Percentiles rank a stretch among this genome's conserved stretches.
These are phyloP conservation scores for Tephrocybe sp. DNA, from an alignment of 768 basidiomycete species.

Conservation along the genomic window DNA sequence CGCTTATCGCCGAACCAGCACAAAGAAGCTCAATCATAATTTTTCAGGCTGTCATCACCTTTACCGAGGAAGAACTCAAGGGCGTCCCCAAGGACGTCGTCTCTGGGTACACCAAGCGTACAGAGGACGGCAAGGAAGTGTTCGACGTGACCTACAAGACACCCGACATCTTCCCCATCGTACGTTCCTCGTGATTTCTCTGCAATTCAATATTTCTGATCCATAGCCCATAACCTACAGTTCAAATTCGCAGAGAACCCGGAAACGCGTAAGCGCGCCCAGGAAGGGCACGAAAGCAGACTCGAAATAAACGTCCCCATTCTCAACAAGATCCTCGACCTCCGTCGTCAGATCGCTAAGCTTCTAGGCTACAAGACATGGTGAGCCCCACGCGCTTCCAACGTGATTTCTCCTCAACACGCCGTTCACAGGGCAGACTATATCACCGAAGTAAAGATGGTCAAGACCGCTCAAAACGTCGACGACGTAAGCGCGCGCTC, in stretches of 20 bases:
- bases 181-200: constrained; percentile 30
- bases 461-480: constrained; percentile 66
- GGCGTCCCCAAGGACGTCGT: constrained; percentile 82
- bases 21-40: neutral
- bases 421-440: constrained; percentile 63
- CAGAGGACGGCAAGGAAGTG: constrained; percentile 54
- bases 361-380: constrained; percentile 76
- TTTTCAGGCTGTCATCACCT: constrained; percentile 55
- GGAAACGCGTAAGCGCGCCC: constrained; percentile 63
- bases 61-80: constrained; percentile 72
- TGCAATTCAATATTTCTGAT: constrained; percentile 1
- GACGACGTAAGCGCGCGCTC: constrained; percentile 40
- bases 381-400: no score
- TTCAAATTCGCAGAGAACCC: constrained; percentile 80
- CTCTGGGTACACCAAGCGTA: constrained; percentile 71
- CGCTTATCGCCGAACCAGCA: neutral
- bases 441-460: constrained; percentile 84
- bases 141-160: constrained; percentile 82
- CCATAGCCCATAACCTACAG: constrained; percentile 42
- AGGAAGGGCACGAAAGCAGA: constrained; percentile 68
- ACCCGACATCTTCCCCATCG: constrained; percentile 78
- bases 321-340: constrained; percentile 62
- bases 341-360: constrained; percentile 69
- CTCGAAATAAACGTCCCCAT: constrained; percentile 70
- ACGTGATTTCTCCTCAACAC: neutral